Conservation (phyloP, 441 rosid genomes). For the Jatropha multifida region DNA sequence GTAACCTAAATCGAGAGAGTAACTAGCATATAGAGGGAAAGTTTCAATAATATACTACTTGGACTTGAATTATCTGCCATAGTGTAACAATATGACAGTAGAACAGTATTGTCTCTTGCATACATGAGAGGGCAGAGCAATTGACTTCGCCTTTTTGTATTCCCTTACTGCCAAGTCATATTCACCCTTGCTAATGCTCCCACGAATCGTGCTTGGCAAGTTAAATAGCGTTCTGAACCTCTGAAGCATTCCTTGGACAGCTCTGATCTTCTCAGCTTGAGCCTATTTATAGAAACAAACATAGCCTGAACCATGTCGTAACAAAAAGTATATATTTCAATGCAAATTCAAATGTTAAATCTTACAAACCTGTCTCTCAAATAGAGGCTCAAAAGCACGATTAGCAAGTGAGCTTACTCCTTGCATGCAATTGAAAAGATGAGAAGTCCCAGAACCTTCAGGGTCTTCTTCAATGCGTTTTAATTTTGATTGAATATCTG, state of each 20-base stretch:
- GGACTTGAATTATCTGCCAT: neutral
- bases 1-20: neutral
- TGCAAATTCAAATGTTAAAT: conserved; percentile 20
- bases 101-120: conserved; percentile 27
- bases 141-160: conserved; percentile 96
- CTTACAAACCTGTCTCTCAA: conserved; percentile 90
- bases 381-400: conserved; percentile 90
- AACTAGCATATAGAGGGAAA: neutral
- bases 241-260: conserved; percentile 99
- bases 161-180: conserved; percentile 96
- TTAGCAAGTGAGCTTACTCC: conserved; percentile 79
- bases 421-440: conserved; percentile 76
- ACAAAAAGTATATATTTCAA: conserved; percentile 21
- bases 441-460: conserved; percentile 96
- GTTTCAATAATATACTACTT: neutral
- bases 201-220: conserved; percentile 93
- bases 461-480: conserved; percentile 96
- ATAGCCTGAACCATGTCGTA: conserved; percentile 6
- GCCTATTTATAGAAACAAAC: conserved; percentile 50
- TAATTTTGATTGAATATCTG: conserved; percentile 95
- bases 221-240: conserved; percentile 92
- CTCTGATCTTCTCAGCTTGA: conserved; percentile 97
- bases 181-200: conserved; percentile 94
- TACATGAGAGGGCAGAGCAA: conserved; percentile 97
- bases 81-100: conserved; percentile 7